phyloP scores from a whole-genome alignment of 2,329 filamentous ascomycete species.

The Fusarium sp. region DNA sequence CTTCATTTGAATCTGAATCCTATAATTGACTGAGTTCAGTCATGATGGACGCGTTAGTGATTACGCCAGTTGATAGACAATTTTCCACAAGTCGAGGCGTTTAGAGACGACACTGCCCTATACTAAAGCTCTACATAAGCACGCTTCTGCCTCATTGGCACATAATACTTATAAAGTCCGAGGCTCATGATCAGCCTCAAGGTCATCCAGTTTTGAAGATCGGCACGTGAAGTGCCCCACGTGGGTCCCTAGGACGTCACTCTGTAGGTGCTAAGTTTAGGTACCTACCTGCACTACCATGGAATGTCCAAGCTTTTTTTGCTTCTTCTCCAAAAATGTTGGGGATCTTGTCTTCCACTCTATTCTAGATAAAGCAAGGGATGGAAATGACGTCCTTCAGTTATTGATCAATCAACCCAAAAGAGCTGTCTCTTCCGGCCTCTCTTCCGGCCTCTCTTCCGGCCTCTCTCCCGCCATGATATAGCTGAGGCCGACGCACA shows the following conservation, averaged over 20 bases:
- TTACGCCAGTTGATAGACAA: neutral
- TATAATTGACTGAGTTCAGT: neutral
- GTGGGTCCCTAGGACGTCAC: constrained; percentile 35
- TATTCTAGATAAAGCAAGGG: neutral
- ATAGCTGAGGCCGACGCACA: constrained; percentile 12
- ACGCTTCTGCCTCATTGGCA: neutral
- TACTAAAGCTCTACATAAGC: neutral
- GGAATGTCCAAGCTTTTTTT: constrained; percentile 30
- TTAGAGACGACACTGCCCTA: neutral
- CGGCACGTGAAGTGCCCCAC: constrained; percentile 26
- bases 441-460: constrained; percentile 10
- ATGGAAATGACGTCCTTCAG: constrained; percentile 29
- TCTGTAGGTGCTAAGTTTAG: neutral
- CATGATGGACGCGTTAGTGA: neutral
- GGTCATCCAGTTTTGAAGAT: constrained; percentile 7
- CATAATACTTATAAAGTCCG: neutral
- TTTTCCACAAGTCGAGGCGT: neutral
- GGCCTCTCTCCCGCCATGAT: constrained; percentile 28
- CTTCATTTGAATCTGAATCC: neutral
- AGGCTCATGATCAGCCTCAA: constrained; percentile 23
- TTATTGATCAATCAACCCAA: neutral
- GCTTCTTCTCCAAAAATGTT: constrained; percentile 38
- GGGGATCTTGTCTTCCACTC: constrained; percentile 13
- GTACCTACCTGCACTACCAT: too few relatives aligned
- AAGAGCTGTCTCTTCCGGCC: neutral